Base-by-base conservation (phyloP, 2,329 filamentous ascomycete genomes). In the Hirsutella thompsonii region DNA sequence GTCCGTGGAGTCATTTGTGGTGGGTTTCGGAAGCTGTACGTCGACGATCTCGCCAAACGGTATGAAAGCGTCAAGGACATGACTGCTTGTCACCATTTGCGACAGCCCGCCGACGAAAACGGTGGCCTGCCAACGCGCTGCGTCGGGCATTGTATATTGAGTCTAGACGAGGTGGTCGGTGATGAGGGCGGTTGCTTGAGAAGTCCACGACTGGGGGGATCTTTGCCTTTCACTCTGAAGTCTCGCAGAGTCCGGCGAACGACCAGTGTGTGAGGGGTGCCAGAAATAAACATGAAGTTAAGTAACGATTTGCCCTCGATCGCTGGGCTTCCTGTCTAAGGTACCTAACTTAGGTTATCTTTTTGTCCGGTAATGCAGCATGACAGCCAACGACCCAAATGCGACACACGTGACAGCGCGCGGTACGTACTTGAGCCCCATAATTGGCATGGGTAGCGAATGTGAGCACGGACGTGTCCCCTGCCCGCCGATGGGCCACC, bases 41-140 rank as follows among this genome's bases (percentile, higher is more conserved):
- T 95, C 88, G 49, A 84, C 79, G 46, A 98, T 90, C 60, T 95
- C 90, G 55, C 93, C 92, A 60, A 98, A 98, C 0, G 93, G 92
- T 43, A 98, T 76, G 65, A 98, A 98, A 42, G 89, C 89, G 54
- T 93, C 86, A 53, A 88, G 81, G 37, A 98, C 70, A 46, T 81
- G 84, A 45, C 77, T 74, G 30, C 70, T 68, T 11, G 81, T 90
- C 44, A 94, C 88, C 39, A 79, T 72, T 46, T 81, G 77, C 50
- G 92, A 81, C 39, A 98, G 76, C 26, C 90, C 90, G 47, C 89
- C 89, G 39, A 98, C 85, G 58, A 93, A 93, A 46, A 98, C 74
- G 10, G 92, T 98, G 36, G 85, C 79, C 64, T 94, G 95, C 64
- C 90, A 81, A 47, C 90, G 80, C 39, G 83, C 69, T 40, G 81